These are phyloP conservation scores for Penicillium sp. DNA, from an alignment of 2,329 filamentous ascomycete species.

Conservation along the genomic window DNA sequence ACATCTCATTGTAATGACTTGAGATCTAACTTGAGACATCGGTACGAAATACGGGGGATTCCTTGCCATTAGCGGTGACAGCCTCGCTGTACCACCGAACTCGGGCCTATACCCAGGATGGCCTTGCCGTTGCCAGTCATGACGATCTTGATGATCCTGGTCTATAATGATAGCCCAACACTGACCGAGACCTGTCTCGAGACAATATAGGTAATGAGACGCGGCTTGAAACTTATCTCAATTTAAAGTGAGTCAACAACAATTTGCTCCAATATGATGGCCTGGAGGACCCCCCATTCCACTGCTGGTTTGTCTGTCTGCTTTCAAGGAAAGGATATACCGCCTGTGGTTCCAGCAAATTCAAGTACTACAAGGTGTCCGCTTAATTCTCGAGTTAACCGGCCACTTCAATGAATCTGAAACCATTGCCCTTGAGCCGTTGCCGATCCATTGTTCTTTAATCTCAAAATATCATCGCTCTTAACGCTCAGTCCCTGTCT, in stretches of 20 bases:
- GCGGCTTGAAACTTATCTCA: too few species aligned
- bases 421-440: not conserved
- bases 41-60: conserved; percentile 35
- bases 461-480: not conserved
- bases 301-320: too few species aligned
- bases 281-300: too few species aligned
- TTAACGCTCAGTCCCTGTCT: conserved; percentile 4
- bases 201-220: too few species aligned
- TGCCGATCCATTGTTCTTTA: conserved; percentile 20
- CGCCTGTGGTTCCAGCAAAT: too few species aligned
- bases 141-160: conserved; percentile 53
- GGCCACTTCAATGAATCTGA: not conserved
- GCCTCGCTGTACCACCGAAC: conserved; percentile 43
- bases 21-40: conserved; percentile 54
- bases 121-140: conserved; percentile 50
- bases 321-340: too few species aligned
- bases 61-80: conserved; percentile 39
- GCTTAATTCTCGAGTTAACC: not conserved
- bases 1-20: conserved; percentile 28
- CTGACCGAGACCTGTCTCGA: too few species aligned
- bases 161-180: conserved; percentile 7
- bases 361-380: too few species aligned
- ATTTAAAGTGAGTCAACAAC: too few species aligned
- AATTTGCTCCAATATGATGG: too few species aligned
- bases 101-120: conserved; percentile 43